Evolutionary conservation across 371 early-diverging fungal species (phyloP), one percentile per base, ranked within the genome.

Genomic region (Mortierella sp.): DNA sequence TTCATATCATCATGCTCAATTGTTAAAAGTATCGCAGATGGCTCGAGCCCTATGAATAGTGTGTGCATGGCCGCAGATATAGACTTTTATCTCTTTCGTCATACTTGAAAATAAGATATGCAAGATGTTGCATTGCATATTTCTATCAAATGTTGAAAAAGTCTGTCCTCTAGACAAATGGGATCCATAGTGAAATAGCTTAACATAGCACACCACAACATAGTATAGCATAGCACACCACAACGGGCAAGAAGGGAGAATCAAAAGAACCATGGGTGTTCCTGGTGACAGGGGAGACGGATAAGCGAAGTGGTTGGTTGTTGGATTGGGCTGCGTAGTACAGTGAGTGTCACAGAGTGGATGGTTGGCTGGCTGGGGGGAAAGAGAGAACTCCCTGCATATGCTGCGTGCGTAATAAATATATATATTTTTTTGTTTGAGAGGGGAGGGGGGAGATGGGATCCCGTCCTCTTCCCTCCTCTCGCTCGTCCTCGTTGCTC

Each of bases 401-500:
- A 4, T 12, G 47, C 47, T 45, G 47, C 47, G 47, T 45, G 47
- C 47, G 47, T 45, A 45, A 45, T 45, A 45, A 45, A 12, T n/a
- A 16, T 59, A 16, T 59, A 16, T n/a, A 6, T 59, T 59, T 32
- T 59, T 59, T 37, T 59, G 5, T 22, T 5, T 52, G 52, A 52
- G 52, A 8, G 52, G 5, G 59, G 10, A n/a, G n/a, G n/a, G n/a
- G 24, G 22, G 65, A 52, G 66, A 67, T 67, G 67, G 67, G 67
- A 58, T 67, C 67, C 67, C 67, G 67, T 66, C 62, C 62, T 69
- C 28, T 68, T 37, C 22, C 20, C 60, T 32, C 26, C 45, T 54
- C 45, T 54, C 51, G 16, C 45, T 49, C 62, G 30, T 40, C 24
- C 28, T 57, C 63, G 62, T 55, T 20, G 26, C 54, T 52, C 54